Base-by-base conservation (phyloP, 345 rosid genomes). In the Arabis alpina region DNA sequence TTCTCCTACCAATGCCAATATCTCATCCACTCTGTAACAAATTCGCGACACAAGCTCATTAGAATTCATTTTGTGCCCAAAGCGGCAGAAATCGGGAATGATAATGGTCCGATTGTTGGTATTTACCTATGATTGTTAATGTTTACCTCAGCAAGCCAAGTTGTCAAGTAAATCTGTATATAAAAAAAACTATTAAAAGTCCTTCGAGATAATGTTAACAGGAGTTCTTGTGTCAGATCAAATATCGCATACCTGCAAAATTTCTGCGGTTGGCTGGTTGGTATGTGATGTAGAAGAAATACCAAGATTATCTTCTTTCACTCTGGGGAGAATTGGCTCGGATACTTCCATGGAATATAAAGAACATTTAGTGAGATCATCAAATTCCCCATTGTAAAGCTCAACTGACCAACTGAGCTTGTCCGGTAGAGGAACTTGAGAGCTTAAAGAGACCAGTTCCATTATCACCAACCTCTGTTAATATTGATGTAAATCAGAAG, bases 81-180 rank as follows among this genome's bases (percentile, higher is more conserved):
- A 42, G 12, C 41, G 19, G 16, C 2, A 6, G 19, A 58, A 51
- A 8, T 34, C 16, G 27, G 37, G 45, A 39, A 54, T 27, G 24
- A 42, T 14, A 55, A 23, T 70, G 2, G 34, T 47, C 37, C 15
- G 55, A 2, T 10, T 55, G 32, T 54, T 12, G n/a, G 4, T n/a
- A 36, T 55, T 79, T 79, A 90, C 98, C 98, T 88, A 32, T 73
- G 82, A 59, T 73, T 43, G 71, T 85, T 86, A 16, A 89, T 61
- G 64, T 88, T 86, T 59, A 85, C 88, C 76, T 86, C 92, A n/a
- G 93, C 87, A 72, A 84, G 86, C 98, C 95, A 90, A 58, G 96
- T 74, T 52, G 95, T 87, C 63, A 92, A 75, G 80, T 81, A 83
- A 42, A 85, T 85, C 95, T 92, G 85, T 64, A 71, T 52, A 32